A percentile compares a stretch with the other conserved stretches of the same genome.
Evolutionary conservation across 2,329 filamentous ascomycete species (phyloP).

Genomic region (Diplodia intermedia): DNA sequence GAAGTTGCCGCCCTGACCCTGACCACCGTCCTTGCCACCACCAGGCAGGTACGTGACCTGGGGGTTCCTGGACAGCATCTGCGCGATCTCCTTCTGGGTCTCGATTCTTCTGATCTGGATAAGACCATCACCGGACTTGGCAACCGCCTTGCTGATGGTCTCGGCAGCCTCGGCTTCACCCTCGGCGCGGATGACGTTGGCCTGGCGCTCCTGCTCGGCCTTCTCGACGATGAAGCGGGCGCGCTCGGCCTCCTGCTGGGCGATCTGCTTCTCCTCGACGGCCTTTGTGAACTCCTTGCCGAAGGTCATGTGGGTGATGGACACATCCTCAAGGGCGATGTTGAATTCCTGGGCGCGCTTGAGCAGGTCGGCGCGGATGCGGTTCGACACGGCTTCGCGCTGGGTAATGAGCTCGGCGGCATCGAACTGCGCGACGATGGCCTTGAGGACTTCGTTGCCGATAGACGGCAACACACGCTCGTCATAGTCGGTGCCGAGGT

Average conservation of each 20-base stretch:
- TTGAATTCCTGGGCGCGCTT: slow-evolving; percentile 97
- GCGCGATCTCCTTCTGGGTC: slow-evolving; percentile 93
- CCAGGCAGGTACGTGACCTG: slow-evolving; percentile 95
- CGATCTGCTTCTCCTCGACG: slow-evolving; percentile 99
- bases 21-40: slow-evolving; percentile 63
- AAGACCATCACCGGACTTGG: slow-evolving; percentile 90
- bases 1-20: slow-evolving; percentile 66
- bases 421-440: slow-evolving; percentile 62
- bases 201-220: slow-evolving; percentile 97
- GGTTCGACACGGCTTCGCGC: slow-evolving; percentile 93
- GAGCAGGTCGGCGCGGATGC: slow-evolving; percentile 90
- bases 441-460: slow-evolving; percentile 63
- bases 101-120: slow-evolving; percentile 97
- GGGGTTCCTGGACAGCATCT: slow-evolving; percentile 86
- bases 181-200: slow-evolving; percentile 97
- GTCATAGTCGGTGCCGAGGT: slow-evolving; percentile 97
- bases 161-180: slow-evolving; percentile 97
- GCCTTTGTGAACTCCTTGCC: slow-evolving; percentile 98
- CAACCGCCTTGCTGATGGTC: slow-evolving; percentile 90
- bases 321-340: slow-evolving; percentile 97
- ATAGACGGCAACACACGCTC: slow-evolving; percentile 65
- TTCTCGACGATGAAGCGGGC: slow-evolving; percentile 98
- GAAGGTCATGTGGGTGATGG: slow-evolving; percentile 99
- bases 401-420: slow-evolving; percentile 83
- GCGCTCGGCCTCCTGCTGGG: slow-evolving; percentile 97